phyloP scores from a whole-genome alignment of 805 yeast genomes.

The Vanderwaltozyma yarrowii region DNA sequence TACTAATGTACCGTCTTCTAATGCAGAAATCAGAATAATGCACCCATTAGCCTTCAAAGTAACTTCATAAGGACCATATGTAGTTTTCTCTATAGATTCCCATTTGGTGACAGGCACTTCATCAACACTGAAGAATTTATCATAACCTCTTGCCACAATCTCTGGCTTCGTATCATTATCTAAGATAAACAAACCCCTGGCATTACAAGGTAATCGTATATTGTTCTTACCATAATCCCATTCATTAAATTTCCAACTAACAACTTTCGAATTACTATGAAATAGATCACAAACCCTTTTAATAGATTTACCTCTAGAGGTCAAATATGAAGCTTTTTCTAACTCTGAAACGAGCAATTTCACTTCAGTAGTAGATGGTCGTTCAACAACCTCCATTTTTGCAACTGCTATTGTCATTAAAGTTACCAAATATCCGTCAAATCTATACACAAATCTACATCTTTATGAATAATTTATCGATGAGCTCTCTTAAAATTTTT shows the following conservation, averaged over 20 bases:
- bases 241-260: constrained; percentile 78
- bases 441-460: too few species aligned
- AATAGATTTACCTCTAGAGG: constrained; percentile 27
- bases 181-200: constrained; percentile 71
- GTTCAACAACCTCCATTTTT: neutral
- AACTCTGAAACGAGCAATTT: constrained; percentile 11
- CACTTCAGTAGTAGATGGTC: neutral
- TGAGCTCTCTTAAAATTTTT: too few species aligned
- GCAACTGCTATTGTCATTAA: too few species aligned
- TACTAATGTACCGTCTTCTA: constrained; percentile 62
- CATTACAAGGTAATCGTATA: constrained; percentile 53
- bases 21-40: constrained; percentile 71
- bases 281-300: constrained; percentile 22
- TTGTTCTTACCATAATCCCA: constrained; percentile 67
- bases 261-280: constrained; percentile 18
- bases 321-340: constrained; percentile 14
- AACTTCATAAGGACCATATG: constrained; percentile 69
- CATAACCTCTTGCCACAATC: constrained; percentile 80
- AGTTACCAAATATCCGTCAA: too few species aligned
- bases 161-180: constrained; percentile 25
- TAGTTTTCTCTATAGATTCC: constrained; percentile 34
- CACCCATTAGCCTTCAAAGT: constrained; percentile 92
- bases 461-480: too few species aligned
- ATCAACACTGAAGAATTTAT: constrained; percentile 79
- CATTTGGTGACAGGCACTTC: constrained; percentile 51